Conservation (phyloP, 192 early-diverging fungal species). For the Backusella australiensis region DNA sequence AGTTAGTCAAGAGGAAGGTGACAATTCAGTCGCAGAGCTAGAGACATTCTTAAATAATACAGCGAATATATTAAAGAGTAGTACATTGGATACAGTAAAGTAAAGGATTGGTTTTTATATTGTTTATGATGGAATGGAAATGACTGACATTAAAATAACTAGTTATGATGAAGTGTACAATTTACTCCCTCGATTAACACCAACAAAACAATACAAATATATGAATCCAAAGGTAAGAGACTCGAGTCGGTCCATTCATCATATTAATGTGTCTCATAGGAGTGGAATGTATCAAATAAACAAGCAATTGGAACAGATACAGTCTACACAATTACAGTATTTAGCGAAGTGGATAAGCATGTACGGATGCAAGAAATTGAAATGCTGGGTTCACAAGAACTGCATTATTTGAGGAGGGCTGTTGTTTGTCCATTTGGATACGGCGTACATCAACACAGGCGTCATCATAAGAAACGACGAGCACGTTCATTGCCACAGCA, state of each 20-base stretch:
- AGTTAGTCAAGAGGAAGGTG: background rate
- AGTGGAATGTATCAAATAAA: background rate
- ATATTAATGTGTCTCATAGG: background rate
- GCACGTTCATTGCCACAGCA: background rate
- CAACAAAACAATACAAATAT: background rate
- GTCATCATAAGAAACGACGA: background rate
- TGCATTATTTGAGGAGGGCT: background rate
- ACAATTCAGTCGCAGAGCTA: background rate
- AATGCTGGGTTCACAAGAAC: background rate
- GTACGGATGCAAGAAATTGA: conserved; percentile 1
- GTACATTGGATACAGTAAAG: background rate
- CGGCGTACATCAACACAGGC: background rate
- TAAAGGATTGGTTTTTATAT: background rate
- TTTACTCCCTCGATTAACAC: background rate
- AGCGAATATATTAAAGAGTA: background rate
- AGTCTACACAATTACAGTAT: background rate
- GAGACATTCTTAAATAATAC: background rate
- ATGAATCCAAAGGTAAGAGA: background rate
- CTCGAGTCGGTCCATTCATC: too few relatives aligned
- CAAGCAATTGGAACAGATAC: background rate
- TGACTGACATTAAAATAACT: background rate
- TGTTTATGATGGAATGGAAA: background rate
- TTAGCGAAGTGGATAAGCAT: too few relatives aligned
- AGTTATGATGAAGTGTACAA: background rate
- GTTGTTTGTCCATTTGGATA: background rate